phyloP scores from a whole-genome alignment of 805 yeast species.

The Saccharomycopsis oosterbeekiorum region DNA sequence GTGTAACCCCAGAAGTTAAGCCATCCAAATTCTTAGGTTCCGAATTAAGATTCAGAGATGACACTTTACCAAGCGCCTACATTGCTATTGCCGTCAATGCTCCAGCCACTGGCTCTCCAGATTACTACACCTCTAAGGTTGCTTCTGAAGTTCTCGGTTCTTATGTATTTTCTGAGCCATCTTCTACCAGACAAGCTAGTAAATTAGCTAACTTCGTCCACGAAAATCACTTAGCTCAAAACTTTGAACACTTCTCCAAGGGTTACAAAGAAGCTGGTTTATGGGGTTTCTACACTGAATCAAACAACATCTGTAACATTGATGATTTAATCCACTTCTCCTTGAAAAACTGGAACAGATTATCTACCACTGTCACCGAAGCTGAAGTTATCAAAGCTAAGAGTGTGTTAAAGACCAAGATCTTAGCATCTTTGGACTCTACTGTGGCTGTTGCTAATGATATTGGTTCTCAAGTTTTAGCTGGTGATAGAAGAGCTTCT shows the following conservation, averaged over 20 bases:
- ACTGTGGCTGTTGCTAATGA: conserved; percentile 43
- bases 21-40: conserved; percentile 71
- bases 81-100: conserved; percentile 67
- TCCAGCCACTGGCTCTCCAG: conserved; percentile 53
- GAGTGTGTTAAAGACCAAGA: conserved; percentile 54
- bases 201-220: conserved; percentile 59
- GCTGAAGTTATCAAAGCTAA: conserved; percentile 74
- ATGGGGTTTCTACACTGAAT: conserved; percentile 71
- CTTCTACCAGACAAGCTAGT: conserved; percentile 51
- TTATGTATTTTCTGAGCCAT: conserved; percentile 44
- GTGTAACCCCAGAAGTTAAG: conserved; percentile 38
- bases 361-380: conserved; percentile 63
- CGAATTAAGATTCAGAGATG: conserved; percentile 82
- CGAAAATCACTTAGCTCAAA: conserved; percentile 65
- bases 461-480: conserved; percentile 51
- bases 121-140: conserved; percentile 62
- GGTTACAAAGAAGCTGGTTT: conserved; percentile 72
- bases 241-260: conserved; percentile 59
- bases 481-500: conserved; percentile 53
- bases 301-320: conserved; percentile 46
- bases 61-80: conserved; percentile 73
- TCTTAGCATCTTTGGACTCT: conserved; percentile 41
- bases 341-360: conserved; percentile 81
- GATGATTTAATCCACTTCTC: conserved; percentile 78
- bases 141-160: conserved; percentile 57